phyloP scores from a whole-genome alignment of 139 green algal genomes.

The Nannochloris sp. region DNA sequence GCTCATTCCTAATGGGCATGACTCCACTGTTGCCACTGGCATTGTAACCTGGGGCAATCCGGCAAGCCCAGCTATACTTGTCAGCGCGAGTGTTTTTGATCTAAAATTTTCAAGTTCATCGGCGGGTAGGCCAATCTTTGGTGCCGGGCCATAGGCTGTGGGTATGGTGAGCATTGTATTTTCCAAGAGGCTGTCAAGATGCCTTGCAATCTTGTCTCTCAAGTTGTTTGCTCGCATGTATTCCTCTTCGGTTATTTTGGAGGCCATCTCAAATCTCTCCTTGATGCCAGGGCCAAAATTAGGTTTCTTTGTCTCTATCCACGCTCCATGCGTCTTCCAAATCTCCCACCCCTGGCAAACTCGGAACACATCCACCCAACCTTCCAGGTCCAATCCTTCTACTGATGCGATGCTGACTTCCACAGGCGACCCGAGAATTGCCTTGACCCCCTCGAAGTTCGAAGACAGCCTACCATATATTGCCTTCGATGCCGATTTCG shows the following conservation, averaged over 20 bases:
- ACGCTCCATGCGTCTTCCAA: slow-evolving; percentile 66
- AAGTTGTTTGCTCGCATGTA: slow-evolving; percentile 6
- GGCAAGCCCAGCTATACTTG: slow-evolving; percentile 62
- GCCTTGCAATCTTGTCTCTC: slow-evolving; percentile 30
- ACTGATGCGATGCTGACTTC: slow-evolving; percentile 22
- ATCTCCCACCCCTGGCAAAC: slow-evolving; percentile 52
- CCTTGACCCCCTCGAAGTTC: slow-evolving; percentile 21
- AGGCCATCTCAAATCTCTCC: slow-evolving; percentile 73
- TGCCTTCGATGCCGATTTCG: slow-evolving; percentile 11
- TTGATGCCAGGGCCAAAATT: slow-evolving; percentile 64
- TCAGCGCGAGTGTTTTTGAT: slow-evolving; percentile 53
- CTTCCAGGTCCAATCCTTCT: not conserved
- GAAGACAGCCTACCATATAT: slow-evolving; percentile 14
- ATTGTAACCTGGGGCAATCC: slow-evolving; percentile 77
- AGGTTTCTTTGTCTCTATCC: slow-evolving; percentile 49
- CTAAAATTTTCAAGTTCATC: slow-evolving; percentile 57
- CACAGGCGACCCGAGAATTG: slow-evolving; percentile 39
- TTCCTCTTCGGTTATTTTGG: slow-evolving; percentile 40
- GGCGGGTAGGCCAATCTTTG: slow-evolving; percentile 30
- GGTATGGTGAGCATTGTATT: slow-evolving; percentile 64
- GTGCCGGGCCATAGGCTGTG: slow-evolving; percentile 59
- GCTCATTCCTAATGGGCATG: slow-evolving; percentile 66
- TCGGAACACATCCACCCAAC: not conserved
- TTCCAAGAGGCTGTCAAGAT: slow-evolving; percentile 46
- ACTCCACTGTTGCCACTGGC: slow-evolving; percentile 51